These are phyloP conservation scores for Trichophyton benhamiae DNA, from an alignment of 2,329 filamentous ascomycete genomes.

Conservation along the genomic window DNA sequence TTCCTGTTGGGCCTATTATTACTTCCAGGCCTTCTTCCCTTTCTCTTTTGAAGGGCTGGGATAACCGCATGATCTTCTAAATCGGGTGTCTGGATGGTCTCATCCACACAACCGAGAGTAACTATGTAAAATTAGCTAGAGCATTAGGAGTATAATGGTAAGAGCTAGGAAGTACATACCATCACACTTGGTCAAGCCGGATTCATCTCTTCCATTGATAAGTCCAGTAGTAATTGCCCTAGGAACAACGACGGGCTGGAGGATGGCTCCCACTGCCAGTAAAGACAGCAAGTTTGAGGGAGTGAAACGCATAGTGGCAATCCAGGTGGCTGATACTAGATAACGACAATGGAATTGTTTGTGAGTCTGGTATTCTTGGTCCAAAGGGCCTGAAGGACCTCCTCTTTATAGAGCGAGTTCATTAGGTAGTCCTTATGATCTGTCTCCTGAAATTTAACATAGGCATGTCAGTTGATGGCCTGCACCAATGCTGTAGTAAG, in stretches of 20 bases:
- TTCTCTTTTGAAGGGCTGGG: too few species aligned
- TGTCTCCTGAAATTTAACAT: too few species aligned
- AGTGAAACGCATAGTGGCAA: neutral
- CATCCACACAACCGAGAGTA: neutral
- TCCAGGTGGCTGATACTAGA: neutral
- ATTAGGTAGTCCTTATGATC: too few species aligned
- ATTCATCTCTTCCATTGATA: neutral
- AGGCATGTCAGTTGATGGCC: too few species aligned
- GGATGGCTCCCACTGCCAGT: neutral
- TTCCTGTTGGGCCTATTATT: too few species aligned
- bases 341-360: neutral
- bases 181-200: neutral
- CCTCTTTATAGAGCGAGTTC: neutral
- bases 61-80: too few species aligned
- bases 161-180: neutral
- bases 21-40: too few species aligned
- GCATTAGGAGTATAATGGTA: neutral
- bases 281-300: neutral
- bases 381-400: neutral
- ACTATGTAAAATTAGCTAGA: neutral
- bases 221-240: neutral
- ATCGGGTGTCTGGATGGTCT: too few species aligned
- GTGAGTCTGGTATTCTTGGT: neutral
- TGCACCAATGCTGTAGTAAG: too few species aligned
- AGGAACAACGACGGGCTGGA: neutral